Evolutionary conservation across 2,329 filamentous ascomycete species (phyloP), one percentile per base, ranked within the genome.

Genomic region (Fonsecaea pedrosoi): DNA sequence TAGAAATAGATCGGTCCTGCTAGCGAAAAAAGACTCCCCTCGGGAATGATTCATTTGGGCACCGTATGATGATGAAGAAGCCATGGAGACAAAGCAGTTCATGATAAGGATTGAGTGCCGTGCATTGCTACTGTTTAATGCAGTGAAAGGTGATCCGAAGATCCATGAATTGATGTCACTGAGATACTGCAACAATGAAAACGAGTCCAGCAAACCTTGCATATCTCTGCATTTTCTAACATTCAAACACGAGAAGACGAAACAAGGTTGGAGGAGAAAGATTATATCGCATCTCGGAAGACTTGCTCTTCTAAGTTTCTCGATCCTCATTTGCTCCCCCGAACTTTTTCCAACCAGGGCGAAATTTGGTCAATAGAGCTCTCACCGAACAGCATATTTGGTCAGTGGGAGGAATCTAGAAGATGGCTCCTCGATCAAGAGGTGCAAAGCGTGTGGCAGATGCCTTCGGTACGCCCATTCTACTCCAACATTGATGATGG

Each of bases 21-120:
- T 97, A 97, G 94, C 94, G 94, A 93, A 96, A 93, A 93, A 92
- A 91, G 90, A 90, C 90, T 92, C 90, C 89, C 65, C 89, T 60
- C 77, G 74, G 65, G 69, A 54, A 64, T 68, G 73, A 76, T 81
- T 91, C 83, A 78, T 78, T 97, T 97, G 79, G 92, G 92, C 94
- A 95, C 88, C 83, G 56, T 81, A 88, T 86, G 95, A 97, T 97
- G 94, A 89, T 94, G 92, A 92, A 86, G 86, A 90, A 88, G 86
- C 89, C 86, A 85, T 90, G 86, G 87, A 83, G 81, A 60, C n/a
- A 65, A 65, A 66, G 86, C 84, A 89, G 87, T 89, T 93, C 92
- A 94, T 87, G 94, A 97, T 97, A 97, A 97, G 94, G 92, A 90
- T 53, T 87, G 86, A 80, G 70, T 72, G 71, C 71, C 70, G 32